phyloP scores from a whole-genome alignment of 192 early-diverging fungal species.

The Spinellus fusiger region DNA sequence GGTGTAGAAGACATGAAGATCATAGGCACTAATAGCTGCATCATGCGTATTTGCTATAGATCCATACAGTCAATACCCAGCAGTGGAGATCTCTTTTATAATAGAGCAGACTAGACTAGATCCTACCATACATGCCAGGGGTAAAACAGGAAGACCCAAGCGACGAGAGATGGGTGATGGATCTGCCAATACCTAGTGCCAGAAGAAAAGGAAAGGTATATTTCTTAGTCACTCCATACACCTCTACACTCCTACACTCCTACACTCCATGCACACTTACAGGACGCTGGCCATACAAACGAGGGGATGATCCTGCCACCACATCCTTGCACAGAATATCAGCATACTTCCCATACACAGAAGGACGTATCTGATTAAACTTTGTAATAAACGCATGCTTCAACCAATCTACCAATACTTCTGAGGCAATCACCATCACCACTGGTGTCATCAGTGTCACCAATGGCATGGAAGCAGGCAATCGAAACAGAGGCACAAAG shows the following conservation, averaged over 20 bases:
- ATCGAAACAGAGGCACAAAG: constrained; percentile 54
- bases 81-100: background rate
- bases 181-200: constrained; percentile 55
- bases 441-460: constrained; percentile 75
- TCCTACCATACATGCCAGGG: constrained; percentile 68
- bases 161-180: constrained; percentile 71
- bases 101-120: constrained; percentile 44
- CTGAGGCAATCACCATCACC: constrained; percentile 81
- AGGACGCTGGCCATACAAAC: constrained; percentile 35
- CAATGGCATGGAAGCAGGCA: constrained; percentile 54
- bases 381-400: constrained; percentile 99
- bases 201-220: background rate
- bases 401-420: constrained; percentile 92
- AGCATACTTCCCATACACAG: constrained; percentile 80
- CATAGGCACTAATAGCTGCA: constrained; percentile 30
- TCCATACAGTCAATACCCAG: background rate
- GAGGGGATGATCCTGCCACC: constrained; percentile 49
- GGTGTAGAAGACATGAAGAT: constrained; percentile 17
- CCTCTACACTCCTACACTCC: too few relatives aligned
- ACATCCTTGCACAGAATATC: constrained; percentile 89
- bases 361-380: constrained; percentile 88
- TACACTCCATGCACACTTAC: too few relatives aligned
- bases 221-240: too few relatives aligned
- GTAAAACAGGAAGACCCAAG: constrained; percentile 78
- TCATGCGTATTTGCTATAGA: constrained; percentile 22